A percentile compares a stretch with the other conserved stretches of the same genome.
Evolutionary conservation across 495 filamentous ascomycete genomes (phyloP).

Genomic region (Lepraria neglecta): DNA sequence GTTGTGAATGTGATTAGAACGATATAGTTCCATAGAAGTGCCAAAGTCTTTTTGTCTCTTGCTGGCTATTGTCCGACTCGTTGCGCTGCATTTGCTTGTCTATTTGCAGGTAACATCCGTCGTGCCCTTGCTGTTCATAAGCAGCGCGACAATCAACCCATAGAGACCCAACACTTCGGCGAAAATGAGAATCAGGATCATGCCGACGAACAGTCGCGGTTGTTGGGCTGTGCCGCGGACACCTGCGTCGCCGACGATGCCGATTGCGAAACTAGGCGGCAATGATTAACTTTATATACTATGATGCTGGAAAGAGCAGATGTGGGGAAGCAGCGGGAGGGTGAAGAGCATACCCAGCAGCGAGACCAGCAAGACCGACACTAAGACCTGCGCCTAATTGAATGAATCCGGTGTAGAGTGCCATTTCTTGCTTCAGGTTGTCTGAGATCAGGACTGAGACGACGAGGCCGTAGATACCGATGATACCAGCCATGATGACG

Average conservation of each 20-base stretch:
- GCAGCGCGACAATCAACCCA: slow-evolving; percentile 93
- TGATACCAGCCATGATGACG: slow-evolving; percentile 99
- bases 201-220: slow-evolving; percentile 95
- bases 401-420: slow-evolving; percentile 93
- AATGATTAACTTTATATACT: not conserved
- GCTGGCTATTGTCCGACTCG: not conserved
- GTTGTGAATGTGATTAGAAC: slow-evolving; percentile 18
- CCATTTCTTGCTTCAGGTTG: slow-evolving; percentile 69
- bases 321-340: not conserved
- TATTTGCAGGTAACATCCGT: slow-evolving; percentile 39
- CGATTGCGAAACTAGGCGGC: slow-evolving; percentile 74
- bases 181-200: slow-evolving; percentile 99
- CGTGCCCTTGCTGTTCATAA: slow-evolving; percentile 88
- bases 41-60: not conserved
- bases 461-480: slow-evolving; percentile 99
- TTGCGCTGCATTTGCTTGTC: not conserved
- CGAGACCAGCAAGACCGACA: slow-evolving; percentile 93
- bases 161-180: slow-evolving; percentile 99
- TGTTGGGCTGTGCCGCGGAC: slow-evolving; percentile 97
- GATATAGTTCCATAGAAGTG: not conserved
- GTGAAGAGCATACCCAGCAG: slow-evolving; percentile 67
- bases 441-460: slow-evolving; percentile 97
- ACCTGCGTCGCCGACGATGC: slow-evolving; percentile 98
- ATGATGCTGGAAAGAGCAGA: too few species aligned
- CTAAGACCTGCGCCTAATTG: slow-evolving; percentile 94